phyloP scores from a whole-genome alignment of 1,139 yeast genomes.

The Diutina scorzettiae region DNA sequence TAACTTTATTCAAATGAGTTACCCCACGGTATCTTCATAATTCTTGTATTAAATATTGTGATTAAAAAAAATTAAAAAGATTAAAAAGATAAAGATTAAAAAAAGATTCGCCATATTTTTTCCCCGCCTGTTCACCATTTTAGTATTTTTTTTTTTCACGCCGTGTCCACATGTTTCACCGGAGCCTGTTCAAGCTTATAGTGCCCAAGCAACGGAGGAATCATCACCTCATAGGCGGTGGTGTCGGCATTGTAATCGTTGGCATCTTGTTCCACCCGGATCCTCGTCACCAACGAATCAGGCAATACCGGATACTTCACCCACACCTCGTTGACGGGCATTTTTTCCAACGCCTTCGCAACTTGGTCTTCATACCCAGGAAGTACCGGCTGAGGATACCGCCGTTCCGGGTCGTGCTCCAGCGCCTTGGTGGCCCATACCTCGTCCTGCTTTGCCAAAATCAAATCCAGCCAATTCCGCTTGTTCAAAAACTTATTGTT shows the following conservation, averaged over 20 bases:
- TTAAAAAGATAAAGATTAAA: too few species aligned
- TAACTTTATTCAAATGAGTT: too few species aligned
- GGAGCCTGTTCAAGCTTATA: constrained; percentile 21
- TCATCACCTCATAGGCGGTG: constrained; percentile 52
- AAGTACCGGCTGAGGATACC: constrained; percentile 11
- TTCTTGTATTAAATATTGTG: too few species aligned
- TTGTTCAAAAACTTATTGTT: constrained; percentile 59
- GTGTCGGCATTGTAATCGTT: constrained; percentile 41
- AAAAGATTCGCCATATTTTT: too few species aligned
- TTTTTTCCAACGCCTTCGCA: constrained; percentile 8
- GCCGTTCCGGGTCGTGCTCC: not conserved
- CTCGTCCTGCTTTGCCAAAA: constrained; percentile 24
- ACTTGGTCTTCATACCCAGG: constrained; percentile 14
- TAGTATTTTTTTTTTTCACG: too few species aligned
- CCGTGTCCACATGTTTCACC: constrained; percentile 27
- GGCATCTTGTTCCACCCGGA: constrained; percentile 61
- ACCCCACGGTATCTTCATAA: too few species aligned
- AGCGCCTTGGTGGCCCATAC: not conserved
- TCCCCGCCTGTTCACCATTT: too few species aligned
- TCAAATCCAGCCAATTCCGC: constrained; percentile 60
- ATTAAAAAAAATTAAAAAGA: too few species aligned
- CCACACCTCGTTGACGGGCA: constrained; percentile 13
- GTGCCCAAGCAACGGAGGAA: constrained; percentile 45
- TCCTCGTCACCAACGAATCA: constrained; percentile 52
- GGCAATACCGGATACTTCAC: constrained; percentile 40